phyloP scores from a whole-genome alignment of 2,329 filamentous ascomycete genomes.

The Aspergillus persii region DNA sequence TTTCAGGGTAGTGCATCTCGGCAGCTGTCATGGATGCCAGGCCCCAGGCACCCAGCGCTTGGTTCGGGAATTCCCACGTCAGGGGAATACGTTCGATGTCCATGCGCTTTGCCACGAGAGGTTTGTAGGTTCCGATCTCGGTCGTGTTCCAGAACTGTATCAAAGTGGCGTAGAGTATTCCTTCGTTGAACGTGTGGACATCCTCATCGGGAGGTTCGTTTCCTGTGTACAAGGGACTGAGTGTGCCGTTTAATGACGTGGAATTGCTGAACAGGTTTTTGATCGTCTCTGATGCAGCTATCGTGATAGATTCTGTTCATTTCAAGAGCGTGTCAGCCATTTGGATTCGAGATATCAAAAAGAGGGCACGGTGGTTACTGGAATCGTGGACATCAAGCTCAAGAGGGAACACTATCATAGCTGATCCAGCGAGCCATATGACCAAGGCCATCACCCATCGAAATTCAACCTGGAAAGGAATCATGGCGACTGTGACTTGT shows the following conservation, averaged over 20 bases:
- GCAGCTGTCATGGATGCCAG: not conserved
- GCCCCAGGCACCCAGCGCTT: not conserved
- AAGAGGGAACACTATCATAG: not conserved
- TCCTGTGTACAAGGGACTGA: not conserved
- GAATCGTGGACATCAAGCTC: not conserved
- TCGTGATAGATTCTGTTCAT: not conserved
- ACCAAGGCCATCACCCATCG: not conserved
- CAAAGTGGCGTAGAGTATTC: not conserved
- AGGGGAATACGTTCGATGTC: not conserved
- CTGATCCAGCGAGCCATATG: not conserved
- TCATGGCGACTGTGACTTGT: not conserved
- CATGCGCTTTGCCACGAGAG: not conserved
- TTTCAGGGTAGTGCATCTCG: not conserved
- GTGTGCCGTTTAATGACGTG: not conserved
- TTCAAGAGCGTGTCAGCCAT: not conserved
- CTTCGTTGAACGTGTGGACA: not conserved
- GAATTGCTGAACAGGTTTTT: not conserved
- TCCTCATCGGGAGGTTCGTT: not conserved
- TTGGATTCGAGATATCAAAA: not conserved
- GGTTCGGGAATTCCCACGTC: not conserved
- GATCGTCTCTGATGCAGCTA: not conserved
- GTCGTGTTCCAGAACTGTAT: not conserved
- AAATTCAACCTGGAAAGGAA: not conserved
- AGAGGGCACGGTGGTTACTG: not conserved
- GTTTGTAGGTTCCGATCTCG: not conserved